Percentiles rank a stretch among this genome's conserved stretches.
These are phyloP conservation scores for Diaporthe sp. DNA, from an alignment of 2,329 filamentous ascomycete genomes.

Conservation along the genomic window DNA sequence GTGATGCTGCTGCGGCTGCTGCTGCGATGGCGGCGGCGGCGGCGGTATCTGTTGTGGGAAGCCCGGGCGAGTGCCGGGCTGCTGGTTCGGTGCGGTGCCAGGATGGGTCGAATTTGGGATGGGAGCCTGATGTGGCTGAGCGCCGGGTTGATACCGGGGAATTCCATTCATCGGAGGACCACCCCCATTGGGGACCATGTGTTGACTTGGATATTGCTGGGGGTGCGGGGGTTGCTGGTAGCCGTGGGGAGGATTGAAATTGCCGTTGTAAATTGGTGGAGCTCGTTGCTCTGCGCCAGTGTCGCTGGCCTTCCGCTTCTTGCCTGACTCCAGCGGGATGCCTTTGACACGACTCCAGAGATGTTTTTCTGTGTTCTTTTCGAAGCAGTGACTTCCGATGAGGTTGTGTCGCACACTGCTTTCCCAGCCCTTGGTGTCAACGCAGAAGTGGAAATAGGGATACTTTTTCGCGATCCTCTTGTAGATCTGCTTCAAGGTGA, in stretches of 20 bases:
- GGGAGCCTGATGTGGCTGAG: slow-evolving; percentile 33
- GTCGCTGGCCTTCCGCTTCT: slow-evolving; percentile 69
- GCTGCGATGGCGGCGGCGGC: background rate
- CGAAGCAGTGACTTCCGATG: slow-evolving; percentile 72
- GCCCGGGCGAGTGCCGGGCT: slow-evolving; percentile 22
- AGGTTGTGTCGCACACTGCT: slow-evolving; percentile 75
- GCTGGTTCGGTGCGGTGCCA: slow-evolving; percentile 14
- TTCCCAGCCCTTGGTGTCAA: slow-evolving; percentile 75
- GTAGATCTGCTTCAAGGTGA: slow-evolving; percentile 73
- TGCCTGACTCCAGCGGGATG: slow-evolving; percentile 70
- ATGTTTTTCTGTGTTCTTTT: slow-evolving; percentile 68
- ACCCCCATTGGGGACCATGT: slow-evolving; percentile 31
- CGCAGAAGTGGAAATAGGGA: slow-evolving; percentile 70
- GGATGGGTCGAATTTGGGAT: slow-evolving; percentile 8
- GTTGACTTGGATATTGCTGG: slow-evolving; percentile 43
- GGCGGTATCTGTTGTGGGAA: slow-evolving; percentile 29
- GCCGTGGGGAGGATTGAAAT: slow-evolving; percentile 29
- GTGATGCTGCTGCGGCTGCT: background rate
- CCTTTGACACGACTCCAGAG: slow-evolving; percentile 70
- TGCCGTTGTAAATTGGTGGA: slow-evolving; percentile 45
- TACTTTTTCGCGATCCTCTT: slow-evolving; percentile 71
- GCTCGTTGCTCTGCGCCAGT: slow-evolving; percentile 48
- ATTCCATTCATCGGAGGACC: slow-evolving; percentile 32
- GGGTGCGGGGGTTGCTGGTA: slow-evolving; percentile 39
- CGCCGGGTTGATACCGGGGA: slow-evolving; percentile 34